Conservation (phyloP, 2,329 filamentous ascomycete species). For the Cadophora malorum region DNA sequence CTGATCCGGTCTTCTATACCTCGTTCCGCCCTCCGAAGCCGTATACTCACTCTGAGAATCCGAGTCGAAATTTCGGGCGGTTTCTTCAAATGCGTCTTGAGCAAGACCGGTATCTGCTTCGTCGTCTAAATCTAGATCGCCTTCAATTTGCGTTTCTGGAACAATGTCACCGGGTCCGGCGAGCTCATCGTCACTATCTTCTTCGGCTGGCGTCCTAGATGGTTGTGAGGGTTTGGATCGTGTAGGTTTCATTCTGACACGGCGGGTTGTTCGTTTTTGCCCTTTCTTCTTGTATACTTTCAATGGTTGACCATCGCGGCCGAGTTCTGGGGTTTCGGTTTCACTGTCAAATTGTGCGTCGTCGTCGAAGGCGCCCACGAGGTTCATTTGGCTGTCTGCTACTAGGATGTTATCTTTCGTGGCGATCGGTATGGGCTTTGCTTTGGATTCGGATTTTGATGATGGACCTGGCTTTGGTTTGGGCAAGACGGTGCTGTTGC, state of each 20-base stretch:
- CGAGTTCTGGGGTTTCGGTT: slow-evolving; percentile 52
- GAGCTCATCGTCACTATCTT: slow-evolving; percentile 49
- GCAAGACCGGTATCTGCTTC: not conserved
- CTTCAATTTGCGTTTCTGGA: slow-evolving; percentile 38
- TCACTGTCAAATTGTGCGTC: slow-evolving; percentile 63
- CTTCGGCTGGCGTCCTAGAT: slow-evolving; percentile 44
- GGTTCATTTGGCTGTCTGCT: slow-evolving; percentile 51
- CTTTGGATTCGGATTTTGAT: slow-evolving; percentile 23
- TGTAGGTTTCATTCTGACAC: slow-evolving; percentile 67
- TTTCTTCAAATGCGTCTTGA: slow-evolving; percentile 27
- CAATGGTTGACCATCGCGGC: slow-evolving; percentile 63
- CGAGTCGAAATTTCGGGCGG: slow-evolving; percentile 44
- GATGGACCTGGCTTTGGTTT: slow-evolving; percentile 26
- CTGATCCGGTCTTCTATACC: slow-evolving; percentile 43
- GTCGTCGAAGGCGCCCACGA: slow-evolving; percentile 69
- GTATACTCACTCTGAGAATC: slow-evolving; percentile 44
- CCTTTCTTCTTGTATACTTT: slow-evolving; percentile 83
- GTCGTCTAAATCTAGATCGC: not conserved
- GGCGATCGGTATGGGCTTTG: slow-evolving; percentile 34
- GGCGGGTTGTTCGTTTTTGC: slow-evolving; percentile 77
- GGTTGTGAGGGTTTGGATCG: slow-evolving; percentile 52
- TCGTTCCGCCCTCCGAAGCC: slow-evolving; percentile 46
- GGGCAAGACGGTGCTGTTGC: slow-evolving; percentile 22
- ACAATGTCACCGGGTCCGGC: slow-evolving; percentile 30
- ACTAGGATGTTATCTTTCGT: slow-evolving; percentile 48